These are phyloP conservation scores for Secale cereale DNA, from an alignment of 176 grass and related monocot species.

Conservation along the genomic window DNA sequence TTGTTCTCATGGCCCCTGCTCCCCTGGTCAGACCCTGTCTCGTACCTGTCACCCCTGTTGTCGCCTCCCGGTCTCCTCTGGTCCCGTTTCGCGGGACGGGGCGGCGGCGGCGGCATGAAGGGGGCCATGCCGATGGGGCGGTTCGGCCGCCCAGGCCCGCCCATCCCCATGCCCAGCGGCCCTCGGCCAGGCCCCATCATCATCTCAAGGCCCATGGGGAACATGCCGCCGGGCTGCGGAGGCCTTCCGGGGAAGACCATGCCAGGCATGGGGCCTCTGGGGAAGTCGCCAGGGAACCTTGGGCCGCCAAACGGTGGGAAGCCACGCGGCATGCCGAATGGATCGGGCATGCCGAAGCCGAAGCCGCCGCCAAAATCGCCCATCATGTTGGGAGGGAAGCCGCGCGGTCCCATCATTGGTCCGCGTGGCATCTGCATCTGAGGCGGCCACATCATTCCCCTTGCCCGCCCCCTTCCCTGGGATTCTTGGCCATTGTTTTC, in stretches of 20 bases:
- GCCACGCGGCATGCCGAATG: constrained; percentile 68
- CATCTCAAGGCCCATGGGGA: constrained; percentile 73
- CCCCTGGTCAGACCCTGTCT: constrained; percentile 62
- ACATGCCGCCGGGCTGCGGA: constrained; percentile 48
- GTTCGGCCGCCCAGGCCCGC: constrained; percentile 56
- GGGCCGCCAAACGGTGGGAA: constrained; percentile 81
- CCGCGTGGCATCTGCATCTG: constrained; percentile 67
- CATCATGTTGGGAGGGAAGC: constrained; percentile 89
- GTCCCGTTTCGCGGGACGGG: constrained; percentile 49
- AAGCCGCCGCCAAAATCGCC: constrained; percentile 55
- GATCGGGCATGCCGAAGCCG: constrained; percentile 74
- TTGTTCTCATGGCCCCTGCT: constrained; percentile 55
- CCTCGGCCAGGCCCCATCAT: constrained; percentile 80
- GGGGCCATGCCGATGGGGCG: constrained; percentile 74
- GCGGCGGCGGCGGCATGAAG: constrained; percentile 50
- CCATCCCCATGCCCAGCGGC: constrained; percentile 74
- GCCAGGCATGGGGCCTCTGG: constrained; percentile 63
- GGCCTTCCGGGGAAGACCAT: constrained; percentile 81
- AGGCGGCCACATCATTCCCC: constrained; percentile 81
- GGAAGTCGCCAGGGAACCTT: constrained; percentile 68
- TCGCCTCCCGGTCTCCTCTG: constrained; percentile 62
- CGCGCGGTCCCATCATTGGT: constrained; percentile 60
- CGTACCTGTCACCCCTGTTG: constrained; percentile 48
- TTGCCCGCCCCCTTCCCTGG: constrained; percentile 69
- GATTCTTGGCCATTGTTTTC: constrained; percentile 55